A percentile compares a stretch with the other conserved stretches of the same genome.
These are phyloP conservation scores for Alternaria atra DNA, from an alignment of 2,329 filamentous ascomycete genomes.

Conservation along the genomic window DNA sequence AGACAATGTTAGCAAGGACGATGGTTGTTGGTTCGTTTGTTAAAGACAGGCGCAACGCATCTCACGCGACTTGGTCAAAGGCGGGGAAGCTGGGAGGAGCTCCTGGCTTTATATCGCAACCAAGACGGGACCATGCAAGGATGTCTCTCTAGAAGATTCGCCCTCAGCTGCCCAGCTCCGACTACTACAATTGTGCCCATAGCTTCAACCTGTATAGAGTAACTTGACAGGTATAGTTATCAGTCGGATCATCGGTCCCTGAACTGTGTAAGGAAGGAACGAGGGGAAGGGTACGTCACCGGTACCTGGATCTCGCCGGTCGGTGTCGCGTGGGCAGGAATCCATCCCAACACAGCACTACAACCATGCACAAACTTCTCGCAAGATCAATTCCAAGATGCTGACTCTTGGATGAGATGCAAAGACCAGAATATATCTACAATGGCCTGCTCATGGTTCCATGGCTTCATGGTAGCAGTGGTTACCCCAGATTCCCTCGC, in stretches of 20 bases:
- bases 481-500: slow-evolving; percentile 19
- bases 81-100: slow-evolving; percentile 25
- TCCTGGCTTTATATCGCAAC: slow-evolving; percentile 23
- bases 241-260: slow-evolving; percentile 16
- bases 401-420: neutral
- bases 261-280: slow-evolving; percentile 9
- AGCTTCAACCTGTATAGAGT: neutral
- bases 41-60: slow-evolving; percentile 24
- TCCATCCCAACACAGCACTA: neutral
- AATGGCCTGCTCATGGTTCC: neutral
- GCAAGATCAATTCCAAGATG: neutral
- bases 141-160: slow-evolving; percentile 22
- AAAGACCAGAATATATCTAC: neutral
- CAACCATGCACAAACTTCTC: neutral
- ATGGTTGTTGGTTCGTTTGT: slow-evolving; percentile 23
- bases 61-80: slow-evolving; percentile 21
- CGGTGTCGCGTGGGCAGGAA: slow-evolving; percentile 13
- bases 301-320: slow-evolving; percentile 21
- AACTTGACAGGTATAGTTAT: slow-evolving; percentile 5
- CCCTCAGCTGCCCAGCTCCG: slow-evolving; percentile 6
- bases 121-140: slow-evolving; percentile 5
- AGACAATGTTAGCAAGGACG: slow-evolving; percentile 3
- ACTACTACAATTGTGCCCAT: slow-evolving; percentile 8
- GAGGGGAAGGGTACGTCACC: slow-evolving; percentile 20
- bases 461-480: neutral